Conservation (phyloP, 345 rosid species). For the Leavenworthia alabamica region DNA sequence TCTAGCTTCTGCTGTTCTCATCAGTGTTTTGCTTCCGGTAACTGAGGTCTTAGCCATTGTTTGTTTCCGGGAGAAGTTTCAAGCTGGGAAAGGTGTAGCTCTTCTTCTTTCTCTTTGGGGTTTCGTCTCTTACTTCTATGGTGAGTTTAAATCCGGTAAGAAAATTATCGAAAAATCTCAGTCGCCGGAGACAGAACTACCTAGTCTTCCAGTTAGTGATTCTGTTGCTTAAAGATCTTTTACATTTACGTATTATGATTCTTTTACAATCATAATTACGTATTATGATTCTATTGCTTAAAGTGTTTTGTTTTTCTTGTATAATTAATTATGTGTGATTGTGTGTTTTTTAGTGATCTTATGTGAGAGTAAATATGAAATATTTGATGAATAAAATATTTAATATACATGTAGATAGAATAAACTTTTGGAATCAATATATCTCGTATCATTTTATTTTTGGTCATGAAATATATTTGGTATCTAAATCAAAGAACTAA, state of each 20-base stretch:
- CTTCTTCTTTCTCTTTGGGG: constrained; percentile 72
- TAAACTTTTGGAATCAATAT: neutral
- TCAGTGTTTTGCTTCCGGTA: constrained; percentile 46
- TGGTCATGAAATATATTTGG: neutral
- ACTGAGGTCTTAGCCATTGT: constrained; percentile 61
- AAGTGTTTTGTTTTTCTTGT: neutral
- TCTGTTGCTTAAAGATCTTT: constrained; percentile 1
- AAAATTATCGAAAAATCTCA: neutral
- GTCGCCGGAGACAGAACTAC: constrained; percentile 23
- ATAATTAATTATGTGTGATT: neutral
- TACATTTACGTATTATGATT: neutral
- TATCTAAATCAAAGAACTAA: neutral
- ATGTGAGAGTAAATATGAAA: neutral
- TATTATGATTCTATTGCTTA: no score
- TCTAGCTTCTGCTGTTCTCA: constrained; percentile 46
- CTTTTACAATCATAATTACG: no score
- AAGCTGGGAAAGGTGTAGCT: constrained; percentile 57
- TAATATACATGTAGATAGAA: neutral
- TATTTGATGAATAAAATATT: neutral
- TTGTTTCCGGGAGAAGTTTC: constrained; percentile 58
- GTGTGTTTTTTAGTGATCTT: neutral
- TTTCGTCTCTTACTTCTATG: constrained; percentile 66
- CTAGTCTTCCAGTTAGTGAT: constrained; percentile 1
- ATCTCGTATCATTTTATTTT: neutral
- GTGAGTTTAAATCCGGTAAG: constrained; percentile 43